Evolutionary conservation across 2,329 filamentous ascomycete genomes (phyloP).

Genomic region (Alternaria metachromatica): DNA sequence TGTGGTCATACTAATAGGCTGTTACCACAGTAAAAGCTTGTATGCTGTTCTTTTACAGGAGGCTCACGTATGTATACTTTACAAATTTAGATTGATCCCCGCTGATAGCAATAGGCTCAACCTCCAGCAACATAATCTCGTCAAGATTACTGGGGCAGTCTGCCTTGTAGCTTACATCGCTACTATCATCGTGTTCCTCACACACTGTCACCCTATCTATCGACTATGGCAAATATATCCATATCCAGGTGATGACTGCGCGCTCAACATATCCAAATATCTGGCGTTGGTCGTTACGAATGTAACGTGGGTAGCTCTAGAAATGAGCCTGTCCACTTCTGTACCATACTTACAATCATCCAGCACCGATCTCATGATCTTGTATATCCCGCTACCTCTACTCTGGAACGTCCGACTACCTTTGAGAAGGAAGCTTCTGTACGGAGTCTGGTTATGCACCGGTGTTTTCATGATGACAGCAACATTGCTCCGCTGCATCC

Average conservation of each 20-base stretch:
- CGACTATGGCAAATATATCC: conserved; percentile 19
- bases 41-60: conserved; percentile 18
- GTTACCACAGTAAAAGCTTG: conserved; percentile 12
- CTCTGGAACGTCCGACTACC: conserved; percentile 4
- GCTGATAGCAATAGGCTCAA: conserved; percentile 7
- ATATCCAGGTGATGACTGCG: conserved; percentile 14
- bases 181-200: conserved; percentile 9
- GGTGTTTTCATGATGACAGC: conserved; percentile 3
- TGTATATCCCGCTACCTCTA: conserved; percentile 2
- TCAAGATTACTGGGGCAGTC: conserved; percentile 10
- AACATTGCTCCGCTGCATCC: neutral
- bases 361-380: conserved; percentile 6
- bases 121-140: conserved; percentile 8
- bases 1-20: neutral
- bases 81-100: neutral
- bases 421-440: neutral
- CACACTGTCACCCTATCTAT: conserved; percentile 13
- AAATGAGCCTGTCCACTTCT: neutral
- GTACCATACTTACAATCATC: neutral
- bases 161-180: conserved; percentile 7
- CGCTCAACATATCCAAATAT: conserved; percentile 17
- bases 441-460: conserved; percentile 3
- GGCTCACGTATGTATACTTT: conserved; percentile 10
- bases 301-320: neutral
- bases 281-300: conserved; percentile 11